Conservation (phyloP, 805 yeast species). For the Saturnispora hagleri region DNA sequence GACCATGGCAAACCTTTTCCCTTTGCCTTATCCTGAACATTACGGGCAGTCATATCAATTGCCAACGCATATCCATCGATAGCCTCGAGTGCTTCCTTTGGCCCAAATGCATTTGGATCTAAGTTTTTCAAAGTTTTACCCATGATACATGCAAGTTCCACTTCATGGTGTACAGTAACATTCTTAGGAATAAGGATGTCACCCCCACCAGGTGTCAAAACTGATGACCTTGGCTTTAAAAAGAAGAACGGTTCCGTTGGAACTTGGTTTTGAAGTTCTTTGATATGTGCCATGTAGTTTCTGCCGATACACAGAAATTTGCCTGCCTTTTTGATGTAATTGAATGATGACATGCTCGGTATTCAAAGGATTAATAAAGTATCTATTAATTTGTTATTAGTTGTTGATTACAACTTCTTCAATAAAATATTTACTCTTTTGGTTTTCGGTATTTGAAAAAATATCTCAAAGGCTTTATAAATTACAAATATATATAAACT, state of each 20-base stretch:
- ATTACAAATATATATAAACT: background rate
- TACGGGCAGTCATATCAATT: constrained; percentile 90
- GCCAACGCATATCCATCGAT: constrained; percentile 86
- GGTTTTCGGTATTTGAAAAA: background rate
- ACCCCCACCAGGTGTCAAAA: constrained; percentile 58
- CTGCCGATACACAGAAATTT: constrained; percentile 94
- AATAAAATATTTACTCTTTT: too few relatives aligned
- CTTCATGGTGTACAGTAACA: constrained; percentile 79
- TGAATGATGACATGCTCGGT: constrained; percentile 31
- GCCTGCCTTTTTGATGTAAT: constrained; percentile 51
- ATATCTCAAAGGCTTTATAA: background rate
- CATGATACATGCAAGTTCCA: constrained; percentile 78
- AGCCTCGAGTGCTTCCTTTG: constrained; percentile 61
- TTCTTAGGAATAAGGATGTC: constrained; percentile 81
- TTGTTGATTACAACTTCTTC: background rate
- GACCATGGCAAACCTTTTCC: constrained; percentile 94
- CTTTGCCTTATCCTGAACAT: constrained; percentile 92
- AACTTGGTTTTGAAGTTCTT: constrained; percentile 71
- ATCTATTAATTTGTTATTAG: background rate
- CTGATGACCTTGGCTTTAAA: constrained; percentile 77
- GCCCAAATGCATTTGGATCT: constrained; percentile 44
- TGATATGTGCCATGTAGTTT: constrained; percentile 92
- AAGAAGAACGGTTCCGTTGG: constrained; percentile 91
- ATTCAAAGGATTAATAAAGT: too few relatives aligned
- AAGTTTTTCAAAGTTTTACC: constrained; percentile 55